Base-by-base conservation (phyloP, 2,329 filamentous ascomycete genomes). In the Ceratocystis cubensis region DNA sequence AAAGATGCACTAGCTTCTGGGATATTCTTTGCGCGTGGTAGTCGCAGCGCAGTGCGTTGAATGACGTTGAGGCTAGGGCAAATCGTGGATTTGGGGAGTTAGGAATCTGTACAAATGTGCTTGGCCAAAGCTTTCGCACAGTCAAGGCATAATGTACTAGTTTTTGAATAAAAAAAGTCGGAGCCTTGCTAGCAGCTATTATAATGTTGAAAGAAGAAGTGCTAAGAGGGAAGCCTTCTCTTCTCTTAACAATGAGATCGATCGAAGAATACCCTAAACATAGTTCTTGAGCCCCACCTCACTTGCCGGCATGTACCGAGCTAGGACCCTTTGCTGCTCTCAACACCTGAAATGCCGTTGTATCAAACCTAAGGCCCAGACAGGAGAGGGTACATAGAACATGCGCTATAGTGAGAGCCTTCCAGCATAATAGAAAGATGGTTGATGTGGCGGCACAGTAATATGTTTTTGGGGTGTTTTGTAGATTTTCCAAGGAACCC, bases 391-490 rank as follows among this genome's bases (percentile, higher is more conserved):
- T 37, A 59, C 33, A n/a, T 37, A n/a, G 25, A 37, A n/a, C 4
- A 30, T 59, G 13, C 20, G 7, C 37, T 59, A 59, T 20, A 13
- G 30, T 59, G 28, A 37, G 15, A 59, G 28, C 5, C 28, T 41
- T 41, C 56, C 0, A 59, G 25, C 56, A 59, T 59, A 5, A 37
- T 20, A 4, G 30, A n/a, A 20, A 59, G 28, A 59, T 59, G 56
- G 56, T 37, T 37, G 28, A 37, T 59, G 56, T 59, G 28, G 56
- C 56, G 56, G 56, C 56, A 59, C 56, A 59, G 56, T 20, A 10
- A n/a, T 17, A 37, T 30, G 56, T 59, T 37, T 59, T 59, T 59
- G 56, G 56, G 15, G 25, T 59, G 56, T 59, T 59, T 59, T 59
- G 56, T 8, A 8, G 56, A 2, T 17, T 59, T 59, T 33, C 17